These are phyloP conservation scores for Gymnopus androsaceus DNA, from an alignment of 1,284 basidiomycete genomes.

Conservation along the genomic window DNA sequence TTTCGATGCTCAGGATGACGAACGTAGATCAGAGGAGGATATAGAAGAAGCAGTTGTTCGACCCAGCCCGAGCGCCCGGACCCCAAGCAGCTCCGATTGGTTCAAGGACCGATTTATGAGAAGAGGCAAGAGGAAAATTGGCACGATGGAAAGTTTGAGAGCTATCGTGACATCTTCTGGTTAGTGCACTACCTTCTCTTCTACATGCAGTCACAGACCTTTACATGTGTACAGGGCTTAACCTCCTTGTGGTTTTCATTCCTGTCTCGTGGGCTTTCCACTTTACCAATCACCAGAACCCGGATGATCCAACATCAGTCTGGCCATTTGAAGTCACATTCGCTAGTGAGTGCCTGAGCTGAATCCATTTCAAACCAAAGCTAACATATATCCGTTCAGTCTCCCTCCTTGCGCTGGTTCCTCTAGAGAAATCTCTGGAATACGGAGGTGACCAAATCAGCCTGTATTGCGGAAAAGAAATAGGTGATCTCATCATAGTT, in stretches of 20 bases:
- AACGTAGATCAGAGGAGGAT: background rate
- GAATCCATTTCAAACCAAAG: background rate
- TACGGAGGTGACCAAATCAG: conserved; percentile 65
- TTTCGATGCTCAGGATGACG: background rate
- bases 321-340: conserved; percentile 37
- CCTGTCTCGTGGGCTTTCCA: conserved; percentile 67
- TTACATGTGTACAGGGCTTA: conserved; percentile 38
- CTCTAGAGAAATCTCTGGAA: conserved; percentile 58
- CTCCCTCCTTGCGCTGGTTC: conserved; percentile 58
- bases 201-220: background rate
- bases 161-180: conserved; percentile 55
- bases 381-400: conserved; percentile 40
- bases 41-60: background rate
- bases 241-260: conserved; percentile 61
- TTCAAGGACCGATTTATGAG: conserved; percentile 54
- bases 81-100: conserved; percentile 1
- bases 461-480: conserved; percentile 54
- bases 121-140: conserved; percentile 47
- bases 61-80: background rate
- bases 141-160: conserved; percentile 45
- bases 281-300: conserved; percentile 32
- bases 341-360: conserved; percentile 33
- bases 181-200: conserved; percentile 30
- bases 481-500: conserved; percentile 59
- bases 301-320: conserved; percentile 14